Evolutionary conservation across 345 rosid genomes (phyloP), one percentile per base, ranked within the genome.

Genomic region (Ceriops zippeliana): DNA sequence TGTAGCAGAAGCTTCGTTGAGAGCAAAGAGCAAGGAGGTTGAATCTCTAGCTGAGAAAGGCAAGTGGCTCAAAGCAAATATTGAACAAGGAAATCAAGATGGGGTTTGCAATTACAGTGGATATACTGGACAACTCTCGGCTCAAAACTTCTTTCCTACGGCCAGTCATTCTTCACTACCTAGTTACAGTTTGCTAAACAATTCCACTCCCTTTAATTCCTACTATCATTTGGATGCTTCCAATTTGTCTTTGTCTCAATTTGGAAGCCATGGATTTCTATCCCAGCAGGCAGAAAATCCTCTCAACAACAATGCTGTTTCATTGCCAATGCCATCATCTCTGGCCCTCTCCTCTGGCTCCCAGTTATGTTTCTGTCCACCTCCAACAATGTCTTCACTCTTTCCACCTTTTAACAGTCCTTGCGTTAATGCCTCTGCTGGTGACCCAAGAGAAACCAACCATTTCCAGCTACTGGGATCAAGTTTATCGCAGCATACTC

Each of bases 161-260:
- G 74, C 82, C n/a, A 75, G 70, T 52, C 67, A 70, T 64, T 70
- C 86, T 52, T 76, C 80, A 22, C 63, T 70, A 22, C 83, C 87
- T n/a, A 80, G 69, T 42, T 42, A 42, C 49, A 42, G 49, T 51
- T 80, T 84, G 62, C 70, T 74, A 24, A 78, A 76, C 74, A 82
- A 72, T 49, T 67, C 80, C 56, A 54, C 78, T 71, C 79, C 76
- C 21, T 72, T 81, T 46, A 82, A 87, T 26, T 30, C 90, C 34
- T 76, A 82, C 59, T 81, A 70, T 70, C 85, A 89, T 63, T 84
- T 81, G 76, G 91, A 89, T 73, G 88, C 86, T 83, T 80, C 93
- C 32, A 86, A 77, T 73, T 79, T 87, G 16, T 86, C 96, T 62
- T 75, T 89, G 63, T 84, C 91, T 54, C 96, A 86, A 27, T 80